Percentiles rank a stretch among this genome's conserved stretches.
Evolutionary conservation across 75 land plant species (phyloP).

Genomic region (Cunninghamia lanceolata): DNA sequence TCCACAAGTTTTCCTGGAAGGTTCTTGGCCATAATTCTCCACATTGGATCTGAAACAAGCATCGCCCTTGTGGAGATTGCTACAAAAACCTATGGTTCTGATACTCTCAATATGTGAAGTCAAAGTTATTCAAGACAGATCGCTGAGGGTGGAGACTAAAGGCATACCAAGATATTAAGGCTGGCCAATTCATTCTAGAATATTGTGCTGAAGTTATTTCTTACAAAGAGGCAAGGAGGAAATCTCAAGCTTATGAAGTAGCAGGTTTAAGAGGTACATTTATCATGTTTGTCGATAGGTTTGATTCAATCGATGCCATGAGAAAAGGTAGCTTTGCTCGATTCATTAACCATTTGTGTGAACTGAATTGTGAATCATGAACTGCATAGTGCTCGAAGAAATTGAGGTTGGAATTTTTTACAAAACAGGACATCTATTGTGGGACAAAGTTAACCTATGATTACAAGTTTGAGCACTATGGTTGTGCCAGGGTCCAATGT

Average conservation of each 20-base stretch:
- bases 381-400: slow-evolving; percentile 83
- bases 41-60: too few species aligned
- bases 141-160: too few species aligned
- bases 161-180: too few species aligned
- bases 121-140: too few species aligned
- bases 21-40: too few species aligned
- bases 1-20: too few species aligned
- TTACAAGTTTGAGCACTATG: slow-evolving; percentile 87
- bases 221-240: slow-evolving; percentile 52
- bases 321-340: slow-evolving; percentile 81
- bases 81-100: too few species aligned
- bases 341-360: slow-evolving; percentile 87
- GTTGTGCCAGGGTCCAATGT: slow-evolving; percentile 74
- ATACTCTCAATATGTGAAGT: too few species aligned
- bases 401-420: slow-evolving; percentile 82
- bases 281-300: slow-evolving; percentile 64
- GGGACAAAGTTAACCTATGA: slow-evolving; percentile 74
- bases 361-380: slow-evolving; percentile 82
- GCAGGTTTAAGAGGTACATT: slow-evolving; percentile 69
- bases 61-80: too few species aligned
- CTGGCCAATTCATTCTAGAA: slow-evolving; percentile 75
- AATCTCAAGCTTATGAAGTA: slow-evolving; percentile 58
- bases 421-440: slow-evolving; percentile 57
- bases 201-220: slow-evolving; percentile 89
- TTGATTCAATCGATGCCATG: slow-evolving; percentile 78